phyloP scores from a whole-genome alignment of 2,329 filamentous ascomycete genomes.

The Sordariomycetes sp. region DNA sequence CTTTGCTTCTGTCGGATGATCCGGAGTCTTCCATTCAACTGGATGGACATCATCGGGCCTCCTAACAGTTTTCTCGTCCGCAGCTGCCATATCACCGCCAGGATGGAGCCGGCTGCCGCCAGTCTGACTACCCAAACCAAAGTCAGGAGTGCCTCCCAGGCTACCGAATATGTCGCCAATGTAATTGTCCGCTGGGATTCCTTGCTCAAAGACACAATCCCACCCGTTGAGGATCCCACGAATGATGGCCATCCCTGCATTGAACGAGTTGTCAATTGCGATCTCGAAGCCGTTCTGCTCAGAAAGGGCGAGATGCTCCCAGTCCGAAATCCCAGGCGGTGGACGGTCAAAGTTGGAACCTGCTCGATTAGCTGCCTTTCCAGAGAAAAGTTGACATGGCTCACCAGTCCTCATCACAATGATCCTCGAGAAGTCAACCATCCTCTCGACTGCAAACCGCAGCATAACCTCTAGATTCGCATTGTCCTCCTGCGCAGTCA shows the following conservation, averaged over 20 bases:
- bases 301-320: conserved; percentile 49
- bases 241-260: conserved; percentile 56
- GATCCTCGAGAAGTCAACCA: conserved; percentile 57
- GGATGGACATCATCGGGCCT: too few species aligned
- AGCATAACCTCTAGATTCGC: conserved; percentile 58
- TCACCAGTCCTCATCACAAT: conserved; percentile 56
- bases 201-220: conserved; percentile 46
- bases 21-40: too few species aligned
- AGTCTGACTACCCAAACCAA: conserved; percentile 45
- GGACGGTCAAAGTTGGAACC: conserved; percentile 66
- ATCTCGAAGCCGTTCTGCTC: conserved; percentile 56
- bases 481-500: conserved; percentile 66
- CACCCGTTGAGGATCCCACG: conserved; percentile 53
- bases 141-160: conserved; percentile 56
- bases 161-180: conserved; percentile 64
- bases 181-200: conserved; percentile 54
- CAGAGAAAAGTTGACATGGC: conserved; percentile 2
- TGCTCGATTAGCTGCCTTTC: conserved; percentile 1
- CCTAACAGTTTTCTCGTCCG: too few species aligned
- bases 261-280: conserved; percentile 57
- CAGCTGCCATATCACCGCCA: neutral
- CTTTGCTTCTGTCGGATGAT: neutral
- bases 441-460: conserved; percentile 43
- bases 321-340: conserved; percentile 44
- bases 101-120: conserved; percentile 20